Evolutionary conservation across 352 stramenopile genomes (phyloP).

Genomic region (Phytopythium boreale): DNA sequence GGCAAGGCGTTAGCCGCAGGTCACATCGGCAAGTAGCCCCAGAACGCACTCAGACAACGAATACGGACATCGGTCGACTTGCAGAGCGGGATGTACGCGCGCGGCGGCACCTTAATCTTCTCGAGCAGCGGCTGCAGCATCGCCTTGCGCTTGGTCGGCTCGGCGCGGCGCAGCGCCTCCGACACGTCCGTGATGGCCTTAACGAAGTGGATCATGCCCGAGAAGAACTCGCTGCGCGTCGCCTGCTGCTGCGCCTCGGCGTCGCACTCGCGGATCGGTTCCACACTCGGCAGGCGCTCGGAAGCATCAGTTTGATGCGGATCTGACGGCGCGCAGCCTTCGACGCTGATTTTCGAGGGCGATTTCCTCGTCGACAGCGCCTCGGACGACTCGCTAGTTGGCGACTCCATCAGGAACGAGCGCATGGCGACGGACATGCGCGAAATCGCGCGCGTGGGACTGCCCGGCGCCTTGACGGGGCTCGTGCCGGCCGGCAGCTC

Average conservation of each 20-base stretch:
- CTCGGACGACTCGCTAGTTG: not conserved
- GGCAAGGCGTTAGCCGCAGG: not conserved
- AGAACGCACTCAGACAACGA: not conserved
- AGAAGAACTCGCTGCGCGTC: constrained; percentile 77
- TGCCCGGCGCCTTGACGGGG: constrained; percentile 35
- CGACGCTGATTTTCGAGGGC: not conserved
- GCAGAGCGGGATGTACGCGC: constrained; percentile 79
- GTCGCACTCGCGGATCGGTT: not conserved
- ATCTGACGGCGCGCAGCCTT: not conserved
- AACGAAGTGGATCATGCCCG: constrained; percentile 74
- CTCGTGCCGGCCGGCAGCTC: constrained; percentile 40
- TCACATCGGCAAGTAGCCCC: not conserved
- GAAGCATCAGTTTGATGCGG: not conserved
- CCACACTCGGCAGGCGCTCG: not conserved
- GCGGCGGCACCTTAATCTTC: constrained; percentile 43
- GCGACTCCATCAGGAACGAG: constrained; percentile 66
- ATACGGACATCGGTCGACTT: constrained; percentile 68
- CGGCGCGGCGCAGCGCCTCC: constrained; percentile 61
- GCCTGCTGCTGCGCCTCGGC: constrained; percentile 25
- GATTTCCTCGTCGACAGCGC: not conserved
- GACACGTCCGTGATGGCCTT: constrained; percentile 82
- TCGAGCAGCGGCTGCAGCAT: constrained; percentile 44
- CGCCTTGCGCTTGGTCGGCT: constrained; percentile 63
- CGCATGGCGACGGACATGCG: constrained; percentile 79
- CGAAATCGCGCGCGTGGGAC: constrained; percentile 39